A percentile compares a stretch with the other conserved stretches of the same genome.
phyloP scores from a whole-genome alignment of 2,329 filamentous ascomycete genomes.

The Sporothrix inflata region DNA sequence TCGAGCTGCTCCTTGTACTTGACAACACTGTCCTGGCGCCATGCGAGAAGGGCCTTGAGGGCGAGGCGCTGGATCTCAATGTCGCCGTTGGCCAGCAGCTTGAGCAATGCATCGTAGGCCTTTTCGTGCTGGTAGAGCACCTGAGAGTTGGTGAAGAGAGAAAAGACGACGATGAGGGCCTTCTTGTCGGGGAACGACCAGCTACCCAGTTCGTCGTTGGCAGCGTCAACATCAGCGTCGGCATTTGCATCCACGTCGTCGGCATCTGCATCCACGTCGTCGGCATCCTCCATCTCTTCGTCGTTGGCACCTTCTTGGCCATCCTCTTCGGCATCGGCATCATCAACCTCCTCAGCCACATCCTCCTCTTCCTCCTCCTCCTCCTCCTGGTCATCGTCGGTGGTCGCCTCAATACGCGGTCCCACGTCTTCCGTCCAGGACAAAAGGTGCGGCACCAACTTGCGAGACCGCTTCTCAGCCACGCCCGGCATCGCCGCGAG shows the following conservation, averaged over 20 bases:
- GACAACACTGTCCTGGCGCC: conserved; percentile 78
- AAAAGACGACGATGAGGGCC: conserved; percentile 77
- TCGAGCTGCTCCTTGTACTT: conserved; percentile 84
- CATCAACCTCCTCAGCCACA: conserved; percentile 47
- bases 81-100: conserved; percentile 84
- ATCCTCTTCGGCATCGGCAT: conserved; percentile 41
- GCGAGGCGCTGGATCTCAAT: conserved; percentile 84
- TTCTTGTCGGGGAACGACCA: conserved; percentile 85
- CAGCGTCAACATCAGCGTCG: not conserved
- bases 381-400: conserved; percentile 43
- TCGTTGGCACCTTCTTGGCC: conserved; percentile 33
- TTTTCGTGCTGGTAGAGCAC: conserved; percentile 77
- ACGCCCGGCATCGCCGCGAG: conserved; percentile 72
- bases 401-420: conserved; percentile 15
- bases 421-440: conserved; percentile 68
- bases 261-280: conserved; percentile 38
- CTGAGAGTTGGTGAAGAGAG: conserved; percentile 82
- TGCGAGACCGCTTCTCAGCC: conserved; percentile 83
- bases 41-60: conserved; percentile 81
- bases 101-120: conserved; percentile 75
- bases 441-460: conserved; percentile 83
- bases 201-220: conserved; percentile 36
- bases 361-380: conserved; percentile 43
- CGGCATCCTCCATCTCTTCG: conserved; percentile 46
- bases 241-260: conserved; percentile 39